phyloP scores from a whole-genome alignment of 495 filamentous ascomycete species.

The Penicillium soppii region DNA sequence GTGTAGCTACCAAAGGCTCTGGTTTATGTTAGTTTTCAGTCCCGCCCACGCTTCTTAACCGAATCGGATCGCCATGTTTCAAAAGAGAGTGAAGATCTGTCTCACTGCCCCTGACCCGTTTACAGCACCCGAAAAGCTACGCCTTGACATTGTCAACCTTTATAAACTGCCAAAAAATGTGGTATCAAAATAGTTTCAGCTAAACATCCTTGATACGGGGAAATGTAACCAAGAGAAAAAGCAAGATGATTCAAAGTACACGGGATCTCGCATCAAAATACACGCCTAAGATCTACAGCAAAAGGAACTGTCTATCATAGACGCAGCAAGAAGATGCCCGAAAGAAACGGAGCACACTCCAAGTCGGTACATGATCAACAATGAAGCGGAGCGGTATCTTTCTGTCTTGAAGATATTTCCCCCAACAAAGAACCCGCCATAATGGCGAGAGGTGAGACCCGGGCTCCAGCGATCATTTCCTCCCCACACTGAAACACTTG shows the following conservation, averaged over 20 bases:
- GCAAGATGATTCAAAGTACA: background rate
- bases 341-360: background rate
- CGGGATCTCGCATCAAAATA: background rate
- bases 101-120: slow-evolving; percentile 20
- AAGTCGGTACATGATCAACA: background rate
- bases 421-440: background rate
- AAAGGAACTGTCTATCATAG: background rate
- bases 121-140: background rate
- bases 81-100: slow-evolving; percentile 13
- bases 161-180: background rate
- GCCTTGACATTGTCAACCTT: background rate
- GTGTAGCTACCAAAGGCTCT: background rate
- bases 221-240: background rate
- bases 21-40: background rate
- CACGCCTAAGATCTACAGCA: background rate
- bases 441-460: background rate
- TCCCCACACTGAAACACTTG: slow-evolving; percentile 1
- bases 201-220: background rate
- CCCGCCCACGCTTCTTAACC: background rate
- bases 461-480: background rate
- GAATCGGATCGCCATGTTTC: slow-evolving; percentile 9
- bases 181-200: background rate
- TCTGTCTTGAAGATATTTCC: background rate
- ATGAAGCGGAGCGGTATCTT: background rate
- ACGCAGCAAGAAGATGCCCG: background rate